Evolutionary conservation across 306 rosid species (phyloP), one percentile per base, ranked within the genome.

Genomic region (Acacia confusa): DNA sequence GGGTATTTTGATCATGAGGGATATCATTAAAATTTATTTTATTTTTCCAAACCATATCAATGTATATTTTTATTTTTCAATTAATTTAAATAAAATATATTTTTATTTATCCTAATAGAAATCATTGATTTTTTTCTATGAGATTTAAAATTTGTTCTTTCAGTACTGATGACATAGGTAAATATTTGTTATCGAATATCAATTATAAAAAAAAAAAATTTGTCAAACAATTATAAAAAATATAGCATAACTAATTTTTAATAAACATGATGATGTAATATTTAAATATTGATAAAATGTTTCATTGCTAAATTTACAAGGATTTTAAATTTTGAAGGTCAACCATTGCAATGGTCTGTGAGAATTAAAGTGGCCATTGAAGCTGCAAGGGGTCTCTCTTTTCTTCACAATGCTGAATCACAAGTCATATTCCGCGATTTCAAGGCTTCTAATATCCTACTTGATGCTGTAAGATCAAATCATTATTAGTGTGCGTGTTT

Each of bases 371-470:
- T 95, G 66, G 99, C 96, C 44, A 87, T 90, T 44, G 98, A 91
- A 72, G 98, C 98, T 52, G 99, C 99, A 12, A 92, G 90, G 81
- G 99, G 99, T 78, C 97, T 95, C 67, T 86, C 87, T 74, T 95
- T 93, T 88, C 99, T 95, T 77, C 99, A 95, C 14, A 97, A 95
- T 28, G 99, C 97, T 7, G 72, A 95, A 85, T 82, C 96, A 27
- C 99, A 90, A 84, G 98, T 93, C 87, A 95, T 95, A 78, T 95
- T 93, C 83, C 99, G 99, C 0, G 98, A 95, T 86, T 92, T 95
- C n/a, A 95, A 95, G 84, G 96, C 99, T 75, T 92, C 99, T 6
- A 95, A 95, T 77, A 95, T 95, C 85, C 88, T 95, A 47, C 87
- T 95, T 25, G 99, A 95, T 57, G 92, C 93, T 4, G 99, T 95